Evolutionary conservation across 2,329 filamentous ascomycete species (phyloP).

Genomic region (Penicillium frequentans): DNA sequence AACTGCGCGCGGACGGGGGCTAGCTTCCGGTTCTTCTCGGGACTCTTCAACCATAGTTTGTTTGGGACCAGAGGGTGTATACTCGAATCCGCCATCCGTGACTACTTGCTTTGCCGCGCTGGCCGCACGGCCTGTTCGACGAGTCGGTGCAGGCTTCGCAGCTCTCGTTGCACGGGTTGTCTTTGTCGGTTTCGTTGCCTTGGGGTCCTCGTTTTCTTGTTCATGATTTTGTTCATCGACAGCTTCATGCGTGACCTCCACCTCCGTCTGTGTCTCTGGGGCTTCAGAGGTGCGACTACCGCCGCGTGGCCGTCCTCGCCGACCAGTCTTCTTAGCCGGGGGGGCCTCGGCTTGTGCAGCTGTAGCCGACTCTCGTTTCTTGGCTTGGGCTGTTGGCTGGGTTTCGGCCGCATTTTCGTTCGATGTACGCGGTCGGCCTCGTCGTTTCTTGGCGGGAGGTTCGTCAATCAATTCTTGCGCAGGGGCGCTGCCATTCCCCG

Average conservation of each 20-base stretch:
- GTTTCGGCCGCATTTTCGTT: constrained; percentile 49
- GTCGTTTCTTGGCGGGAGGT: constrained; percentile 37
- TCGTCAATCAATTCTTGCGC: constrained; percentile 31
- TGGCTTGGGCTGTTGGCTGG: constrained; percentile 30
- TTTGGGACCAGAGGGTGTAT: constrained; percentile 35
- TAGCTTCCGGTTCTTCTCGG: constrained; percentile 19
- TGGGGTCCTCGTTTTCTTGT: constrained; percentile 19
- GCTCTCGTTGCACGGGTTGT: constrained; percentile 19
- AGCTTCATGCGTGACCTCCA: constrained; percentile 45
- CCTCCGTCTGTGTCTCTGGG: constrained; percentile 26
- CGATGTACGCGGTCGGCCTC: constrained; percentile 38
- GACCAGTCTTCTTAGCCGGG: constrained; percentile 18
- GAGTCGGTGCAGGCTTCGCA: constrained; percentile 19
- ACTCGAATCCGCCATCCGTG: constrained; percentile 43
- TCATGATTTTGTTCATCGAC: constrained; percentile 28
- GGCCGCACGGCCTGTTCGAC: constrained; percentile 24
- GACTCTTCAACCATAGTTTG: constrained; percentile 21
- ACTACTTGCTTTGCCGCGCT: constrained; percentile 28
- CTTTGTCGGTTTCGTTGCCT: constrained; percentile 25
- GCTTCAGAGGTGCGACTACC: constrained; percentile 27
- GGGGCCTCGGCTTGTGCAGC: constrained; percentile 21
- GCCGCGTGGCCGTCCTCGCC: constrained; percentile 35
- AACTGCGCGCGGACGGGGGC: constrained; percentile 16
- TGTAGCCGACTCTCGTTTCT: constrained; percentile 24
- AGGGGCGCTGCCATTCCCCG: constrained; percentile 23